Base-by-base conservation (phyloP, 2,329 filamentous ascomycete species). In the Penicillium olsonii region DNA sequence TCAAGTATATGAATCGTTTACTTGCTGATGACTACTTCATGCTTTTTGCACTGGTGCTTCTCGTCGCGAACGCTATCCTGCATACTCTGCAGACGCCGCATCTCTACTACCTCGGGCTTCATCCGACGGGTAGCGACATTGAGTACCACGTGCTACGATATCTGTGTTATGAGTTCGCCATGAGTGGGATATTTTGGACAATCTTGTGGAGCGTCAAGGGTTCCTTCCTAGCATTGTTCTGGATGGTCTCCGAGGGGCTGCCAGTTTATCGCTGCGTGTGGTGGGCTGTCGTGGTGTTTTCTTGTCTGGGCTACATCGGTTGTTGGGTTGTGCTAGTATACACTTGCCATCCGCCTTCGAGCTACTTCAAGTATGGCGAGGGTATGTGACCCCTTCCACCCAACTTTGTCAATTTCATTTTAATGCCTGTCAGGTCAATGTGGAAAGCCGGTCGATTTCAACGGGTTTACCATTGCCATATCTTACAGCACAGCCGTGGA, bases 151-250 rank as follows among this genome's bases (percentile, higher is more conserved):
- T 24, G 14, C 34, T 47, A 9, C 39, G 37, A 24, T 61, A 61
- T 34, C 39, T 47, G 4, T 49, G 45, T 14, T 55, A 55, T 19
- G 49, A 53, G 33, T 61, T 61, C 19, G 51, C 48, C 9, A 58
- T 61, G 14, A 60, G 59, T 17, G 58, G 53, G 1, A 35, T 60
- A n/a, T 61, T 61, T 37, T 61, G 58, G 56, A 51, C 55, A 2
- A 48, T 61, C 1, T 37, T 61, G 4, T 61, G 59, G 57, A 51
- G 53, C 29, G 51, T 60, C 35, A 60, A 61, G 29, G 57, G 40
- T 1, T 54, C 59, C 1, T 60, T 61, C 19, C 42, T 61, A 14
- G 57, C 55, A 2, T 37, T 61, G 2, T 60, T 59, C 29, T 61
- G 57, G 57, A 48, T 45, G 2, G 53, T 57, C 14, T 53, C 57